Base-by-base conservation (phyloP, 805 yeast genomes). In the Metschnikowia arizonensis region DNA sequence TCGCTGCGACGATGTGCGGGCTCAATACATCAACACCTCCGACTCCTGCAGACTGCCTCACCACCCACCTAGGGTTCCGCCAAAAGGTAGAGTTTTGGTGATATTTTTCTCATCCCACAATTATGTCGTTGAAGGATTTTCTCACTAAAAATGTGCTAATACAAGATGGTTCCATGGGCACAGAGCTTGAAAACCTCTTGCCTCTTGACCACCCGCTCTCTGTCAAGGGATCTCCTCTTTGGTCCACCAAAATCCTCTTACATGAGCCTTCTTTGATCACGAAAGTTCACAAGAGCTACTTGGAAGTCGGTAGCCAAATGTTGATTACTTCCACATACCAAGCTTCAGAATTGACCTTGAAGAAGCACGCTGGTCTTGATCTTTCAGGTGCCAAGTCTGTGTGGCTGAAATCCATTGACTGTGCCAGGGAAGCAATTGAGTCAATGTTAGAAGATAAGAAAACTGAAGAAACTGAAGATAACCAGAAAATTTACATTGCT, bases 401-500 rank as follows among this genome's bases (percentile, higher is more conserved):
- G 23, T 52, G 58, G 58, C 55, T 47, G 46, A 42, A 40, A 15
- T 38, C 56, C 10, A 46, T 54, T 9, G 48, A 48, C 29, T 49
- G 51, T 24, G 56, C 55, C 33, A 43, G 32, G 26, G 43, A 50
- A 11, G 56, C 56, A 4, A 34, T 45, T 23, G 40, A 33, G 4
- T n/a, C 36, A n/a, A 4, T 21, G 14, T 19, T 29, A 6, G 38
- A 23, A 5, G 6, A 10, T n/a, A 28, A 37, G 18, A 47, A 48
- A 17, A n/a, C n/a, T n/a, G n/a, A n/a, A n/a, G n/a, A n/a, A n/a
- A n/a, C n/a, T n/a, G 38, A 23, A 5, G 6, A 10, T n/a, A 28
- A 37, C 17, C 46, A 48, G 17, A 45, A 53, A 14, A 50, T 58
- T 7, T 55, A 46, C 37, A 69, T 82, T 4, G 78, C 78, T 1